Evolutionary conservation across 176 grass and related monocot genomes (phyloP).

Genomic region (Avena eriantha): DNA sequence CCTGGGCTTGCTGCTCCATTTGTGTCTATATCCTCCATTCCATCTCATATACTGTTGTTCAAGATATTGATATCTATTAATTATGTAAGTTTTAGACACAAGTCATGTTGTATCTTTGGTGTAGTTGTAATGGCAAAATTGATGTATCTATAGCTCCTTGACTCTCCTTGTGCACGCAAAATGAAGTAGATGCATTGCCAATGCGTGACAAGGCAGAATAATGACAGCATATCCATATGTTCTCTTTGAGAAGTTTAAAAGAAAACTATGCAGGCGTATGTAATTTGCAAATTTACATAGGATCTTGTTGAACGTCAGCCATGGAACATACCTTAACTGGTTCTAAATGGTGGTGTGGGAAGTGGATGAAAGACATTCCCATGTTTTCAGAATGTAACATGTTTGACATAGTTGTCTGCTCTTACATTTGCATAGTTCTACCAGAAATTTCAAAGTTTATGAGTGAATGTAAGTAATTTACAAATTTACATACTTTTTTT

Average conservation of each 20-base stretch:
- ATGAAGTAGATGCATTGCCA: slow-evolving; percentile 10
- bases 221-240: not conserved
- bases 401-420: too few relatives aligned
- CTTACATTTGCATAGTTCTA: too few relatives aligned
- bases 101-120: slow-evolving; percentile 26
- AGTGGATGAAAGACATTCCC: too few relatives aligned
- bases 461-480: too few relatives aligned
- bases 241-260: not conserved
- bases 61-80: slow-evolving; percentile 3
- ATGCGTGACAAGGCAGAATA: not conserved
- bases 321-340: too few relatives aligned
- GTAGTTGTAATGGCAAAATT: slow-evolving; percentile 24
- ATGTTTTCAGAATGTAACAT: too few relatives aligned
- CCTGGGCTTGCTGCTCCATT: slow-evolving; percentile 5
- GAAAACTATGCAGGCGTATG: not conserved
- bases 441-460: too few relatives aligned
- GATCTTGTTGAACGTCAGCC: too few relatives aligned
- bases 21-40: slow-evolving; percentile 43
- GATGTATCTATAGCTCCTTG: slow-evolving; percentile 31
- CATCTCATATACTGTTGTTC: slow-evolving; percentile 18
- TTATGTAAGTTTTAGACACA: slow-evolving; percentile 31
- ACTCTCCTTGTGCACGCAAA: not conserved
- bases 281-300: too few relatives aligned
- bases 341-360: too few relatives aligned
- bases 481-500: too few relatives aligned